These are phyloP conservation scores for Diaporthe sp. DNA, from an alignment of 2,329 filamentous ascomycete genomes.

Conservation along the genomic window DNA sequence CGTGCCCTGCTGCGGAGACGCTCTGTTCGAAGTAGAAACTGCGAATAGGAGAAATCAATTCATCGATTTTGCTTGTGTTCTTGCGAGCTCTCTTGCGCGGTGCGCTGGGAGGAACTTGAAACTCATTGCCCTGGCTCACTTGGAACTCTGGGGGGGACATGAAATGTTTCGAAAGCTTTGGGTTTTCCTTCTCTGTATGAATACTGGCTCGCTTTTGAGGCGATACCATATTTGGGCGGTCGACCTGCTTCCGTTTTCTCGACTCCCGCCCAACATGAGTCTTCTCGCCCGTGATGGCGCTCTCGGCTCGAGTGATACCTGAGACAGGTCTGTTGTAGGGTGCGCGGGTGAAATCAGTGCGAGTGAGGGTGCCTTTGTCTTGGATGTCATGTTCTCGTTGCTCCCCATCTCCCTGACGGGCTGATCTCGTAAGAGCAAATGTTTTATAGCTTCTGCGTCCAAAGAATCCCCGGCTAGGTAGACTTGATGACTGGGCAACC, in stretches of 20 bases:
- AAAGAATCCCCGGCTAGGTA: neutral
- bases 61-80: too few species aligned
- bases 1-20: neutral
- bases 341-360: conserved; percentile 17
- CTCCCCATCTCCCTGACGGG: neutral
- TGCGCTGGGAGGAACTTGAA: neutral
- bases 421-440: neutral
- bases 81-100: conserved; percentile 17
- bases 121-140: neutral
- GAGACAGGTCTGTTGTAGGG: conserved; percentile 38
- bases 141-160: neutral
- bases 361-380: neutral
- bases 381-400: neutral
- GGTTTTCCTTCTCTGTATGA: neutral
- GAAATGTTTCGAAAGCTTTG: neutral
- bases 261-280: neutral
- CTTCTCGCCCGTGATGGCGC: too few species aligned
- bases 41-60: neutral
- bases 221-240: neutral
- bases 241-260: conserved; percentile 16
- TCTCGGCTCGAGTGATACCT: neutral
- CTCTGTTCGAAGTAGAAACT: conserved; percentile 3
- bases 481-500: neutral
- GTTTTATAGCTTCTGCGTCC: neutral
- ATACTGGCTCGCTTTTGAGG: neutral